Evolutionary conservation across 2,329 filamentous ascomycete species (phyloP).

Genomic region (Hypoxylon sp.): DNA sequence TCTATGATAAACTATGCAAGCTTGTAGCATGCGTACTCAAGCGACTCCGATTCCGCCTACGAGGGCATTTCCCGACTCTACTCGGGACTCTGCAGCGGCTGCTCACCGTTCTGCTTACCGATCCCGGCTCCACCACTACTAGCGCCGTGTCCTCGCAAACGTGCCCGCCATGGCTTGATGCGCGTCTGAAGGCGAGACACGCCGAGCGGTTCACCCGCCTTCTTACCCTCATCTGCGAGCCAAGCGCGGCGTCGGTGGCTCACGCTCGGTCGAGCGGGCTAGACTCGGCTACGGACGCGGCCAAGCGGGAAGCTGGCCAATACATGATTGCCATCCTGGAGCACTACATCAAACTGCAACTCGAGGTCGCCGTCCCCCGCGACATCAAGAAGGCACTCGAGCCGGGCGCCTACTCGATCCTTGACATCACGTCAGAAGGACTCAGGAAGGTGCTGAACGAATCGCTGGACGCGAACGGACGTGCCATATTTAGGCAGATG

Average conservation of each 20-base stretch:
- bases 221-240: constrained; percentile 67
- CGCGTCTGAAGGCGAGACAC: constrained; percentile 51
- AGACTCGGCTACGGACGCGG: constrained; percentile 67
- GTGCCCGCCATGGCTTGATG: constrained; percentile 50
- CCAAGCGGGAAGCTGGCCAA: constrained; percentile 67
- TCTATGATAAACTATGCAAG: constrained; percentile 59
- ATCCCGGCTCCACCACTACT: constrained; percentile 44
- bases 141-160: constrained; percentile 31
- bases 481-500: constrained; percentile 66
- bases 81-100: constrained; percentile 63
- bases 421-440: constrained; percentile 65
- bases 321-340: constrained; percentile 69
- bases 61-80: constrained; percentile 69
- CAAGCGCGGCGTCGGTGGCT: constrained; percentile 63
- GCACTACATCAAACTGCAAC: constrained; percentile 68
- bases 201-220: constrained; percentile 64
- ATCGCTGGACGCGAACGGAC: constrained; percentile 65
- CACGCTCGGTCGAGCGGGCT: constrained; percentile 55
- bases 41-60: constrained; percentile 67
- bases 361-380: constrained; percentile 61
- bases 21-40: constrained; percentile 65
- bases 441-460: constrained; percentile 66
- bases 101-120: constrained; percentile 60
- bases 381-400: constrained; percentile 64
- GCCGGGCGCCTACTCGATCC: constrained; percentile 65